These are phyloP conservation scores for Carex cristatella DNA, from an alignment of 176 grass and related monocot genomes.

Conservation along the genomic window DNA sequence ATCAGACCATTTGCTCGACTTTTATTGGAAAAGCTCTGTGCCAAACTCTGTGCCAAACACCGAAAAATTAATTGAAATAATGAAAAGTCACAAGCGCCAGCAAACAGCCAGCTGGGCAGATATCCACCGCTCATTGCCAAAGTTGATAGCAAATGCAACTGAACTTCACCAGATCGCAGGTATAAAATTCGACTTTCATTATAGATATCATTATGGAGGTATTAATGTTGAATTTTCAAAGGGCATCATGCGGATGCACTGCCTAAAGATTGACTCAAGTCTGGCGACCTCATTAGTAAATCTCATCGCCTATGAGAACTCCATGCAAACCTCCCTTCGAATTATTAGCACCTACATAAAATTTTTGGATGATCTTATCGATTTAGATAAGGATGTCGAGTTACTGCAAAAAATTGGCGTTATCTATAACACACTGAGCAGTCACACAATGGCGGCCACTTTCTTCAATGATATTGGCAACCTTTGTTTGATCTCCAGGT, in stretches of 20 bases:
- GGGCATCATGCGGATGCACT: background rate
- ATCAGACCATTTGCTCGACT: too few species aligned
- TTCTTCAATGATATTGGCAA: constrained; percentile 22
- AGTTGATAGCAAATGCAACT: too few species aligned
- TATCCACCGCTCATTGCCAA: too few species aligned
- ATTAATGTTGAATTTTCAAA: background rate
- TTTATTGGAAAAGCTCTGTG: too few species aligned
- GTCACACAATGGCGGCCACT: background rate
- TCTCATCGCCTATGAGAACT: background rate
- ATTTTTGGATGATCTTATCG: constrained; percentile 6
- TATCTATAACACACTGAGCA: background rate
- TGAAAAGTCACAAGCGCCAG: too few species aligned
- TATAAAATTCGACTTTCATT: too few species aligned
- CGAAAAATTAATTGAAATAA: background rate
- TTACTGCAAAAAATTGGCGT: constrained; percentile 2
- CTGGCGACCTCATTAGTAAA: background rate
- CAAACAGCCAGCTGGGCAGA: too few species aligned
- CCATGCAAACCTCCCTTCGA: background rate
- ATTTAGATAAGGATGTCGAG: background rate
- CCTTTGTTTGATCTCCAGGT: background rate
- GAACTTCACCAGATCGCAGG: too few species aligned
- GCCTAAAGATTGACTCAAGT: background rate
- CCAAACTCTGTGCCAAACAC: too few species aligned
- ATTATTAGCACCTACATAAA: background rate
- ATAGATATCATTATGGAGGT: too few species aligned